Conservation (phyloP, 257 asterid species). For the Solanum rostratum region DNA sequence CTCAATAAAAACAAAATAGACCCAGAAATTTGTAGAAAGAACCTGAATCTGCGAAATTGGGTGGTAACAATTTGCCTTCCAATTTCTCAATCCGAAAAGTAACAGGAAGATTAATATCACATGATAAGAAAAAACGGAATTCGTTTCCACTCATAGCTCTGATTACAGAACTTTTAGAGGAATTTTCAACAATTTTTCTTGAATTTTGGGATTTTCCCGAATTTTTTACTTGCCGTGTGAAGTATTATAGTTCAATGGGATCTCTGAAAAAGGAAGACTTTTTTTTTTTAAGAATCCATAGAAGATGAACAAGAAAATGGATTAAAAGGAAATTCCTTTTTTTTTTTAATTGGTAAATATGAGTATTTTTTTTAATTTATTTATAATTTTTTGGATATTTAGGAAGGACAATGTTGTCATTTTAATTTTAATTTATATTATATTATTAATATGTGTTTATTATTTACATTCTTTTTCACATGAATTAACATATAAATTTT, state of each 20-base stretch:
- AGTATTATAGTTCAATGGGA: neutral
- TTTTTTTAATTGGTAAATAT: neutral
- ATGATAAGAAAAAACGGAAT: slow-evolving; percentile 81
- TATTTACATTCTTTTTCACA: no score
- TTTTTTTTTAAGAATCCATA: neutral
- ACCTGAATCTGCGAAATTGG: slow-evolving; percentile 53
- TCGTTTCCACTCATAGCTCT: slow-evolving; percentile 66
- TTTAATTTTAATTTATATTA: no score
- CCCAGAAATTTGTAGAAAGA: neutral
- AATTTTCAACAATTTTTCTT: neutral
- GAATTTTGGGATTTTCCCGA: neutral
- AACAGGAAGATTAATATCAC: slow-evolving; percentile 90
- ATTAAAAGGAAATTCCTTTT: neutral
- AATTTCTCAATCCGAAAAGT: slow-evolving; percentile 83
- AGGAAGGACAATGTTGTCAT: no score
- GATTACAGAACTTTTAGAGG: neutral
- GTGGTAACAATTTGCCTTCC: slow-evolving; percentile 64
- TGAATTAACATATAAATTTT: no score
- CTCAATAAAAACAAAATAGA: neutral
- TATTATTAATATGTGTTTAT: no score
- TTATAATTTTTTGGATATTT: no score
- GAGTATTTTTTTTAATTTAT: no score
- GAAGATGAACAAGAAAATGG: neutral
- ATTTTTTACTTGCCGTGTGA: neutral
- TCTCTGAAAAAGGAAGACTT: neutral